Evolutionary conservation across 352 stramenopile genomes (phyloP).

Genomic region (Blastocystis sp.): DNA sequence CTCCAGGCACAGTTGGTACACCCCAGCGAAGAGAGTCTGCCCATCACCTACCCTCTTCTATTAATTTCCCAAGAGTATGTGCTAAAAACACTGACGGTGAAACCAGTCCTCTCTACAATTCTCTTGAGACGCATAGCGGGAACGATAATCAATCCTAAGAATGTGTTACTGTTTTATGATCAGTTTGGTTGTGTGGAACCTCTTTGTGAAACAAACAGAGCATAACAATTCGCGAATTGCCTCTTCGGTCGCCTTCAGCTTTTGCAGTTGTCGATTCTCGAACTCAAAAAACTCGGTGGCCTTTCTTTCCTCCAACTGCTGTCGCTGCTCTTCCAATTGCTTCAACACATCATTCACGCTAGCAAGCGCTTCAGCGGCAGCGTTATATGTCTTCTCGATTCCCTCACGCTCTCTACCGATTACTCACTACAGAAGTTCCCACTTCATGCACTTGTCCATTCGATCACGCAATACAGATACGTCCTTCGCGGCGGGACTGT

Average conservation of each 20-base stretch:
- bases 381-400: background rate
- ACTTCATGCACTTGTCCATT: conserved; percentile 24
- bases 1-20: too few species aligned
- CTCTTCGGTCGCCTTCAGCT: conserved; percentile 56
- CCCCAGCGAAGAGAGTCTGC: too few species aligned
- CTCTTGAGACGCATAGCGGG: background rate
- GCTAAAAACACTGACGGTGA: too few species aligned
- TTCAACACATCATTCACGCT: background rate
- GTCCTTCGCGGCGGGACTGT: conserved; percentile 12
- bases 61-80: too few species aligned
- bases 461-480: conserved; percentile 19
- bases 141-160: background rate
- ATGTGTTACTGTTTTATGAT: conserved; percentile 7
- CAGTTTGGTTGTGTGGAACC: background rate
- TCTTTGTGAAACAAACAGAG: background rate
- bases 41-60: too few species aligned
- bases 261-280: conserved; percentile 37
- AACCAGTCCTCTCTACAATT: too few species aligned
- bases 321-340: conserved; percentile 24
- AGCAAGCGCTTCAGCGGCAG: background rate
- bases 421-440: background rate
- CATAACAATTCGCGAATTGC: conserved; percentile 41
- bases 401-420: background rate
- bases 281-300: conserved; percentile 47
- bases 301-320: conserved; percentile 45